Percentiles rank a stretch among this genome's conserved stretches.
Conservation (phyloP, 176 grass and related monocot genomes). For the Hordeum vulgare region DNA sequence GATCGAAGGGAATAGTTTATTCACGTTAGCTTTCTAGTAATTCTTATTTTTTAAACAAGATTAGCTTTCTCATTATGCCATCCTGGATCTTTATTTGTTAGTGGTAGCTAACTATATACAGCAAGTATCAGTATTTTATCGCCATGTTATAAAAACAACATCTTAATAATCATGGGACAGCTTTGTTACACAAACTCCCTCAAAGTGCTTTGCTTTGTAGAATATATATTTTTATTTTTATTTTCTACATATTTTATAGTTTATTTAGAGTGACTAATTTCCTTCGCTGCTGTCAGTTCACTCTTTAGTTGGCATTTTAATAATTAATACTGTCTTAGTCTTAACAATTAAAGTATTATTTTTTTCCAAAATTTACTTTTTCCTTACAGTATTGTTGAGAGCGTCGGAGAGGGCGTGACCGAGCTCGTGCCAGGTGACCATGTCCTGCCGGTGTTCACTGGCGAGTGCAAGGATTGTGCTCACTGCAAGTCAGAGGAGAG, state of each 20-base stretch:
- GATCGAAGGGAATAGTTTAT: background rate
- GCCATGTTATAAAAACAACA: background rate
- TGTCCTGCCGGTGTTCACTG: slow-evolving; percentile 86
- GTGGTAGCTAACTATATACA: background rate
- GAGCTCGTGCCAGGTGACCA: slow-evolving; percentile 82
- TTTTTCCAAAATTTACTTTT: background rate
- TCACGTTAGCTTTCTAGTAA: background rate
- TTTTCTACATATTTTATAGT: background rate
- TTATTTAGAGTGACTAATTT: background rate
- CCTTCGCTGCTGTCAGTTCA: background rate
- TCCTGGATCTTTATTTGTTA: too few relatives aligned
- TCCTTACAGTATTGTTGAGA: slow-evolving; percentile 61
- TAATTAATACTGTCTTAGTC: background rate
- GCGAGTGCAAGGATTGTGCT: slow-evolving; percentile 76
- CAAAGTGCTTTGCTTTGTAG: background rate
- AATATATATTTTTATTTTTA: background rate
- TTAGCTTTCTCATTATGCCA: too few relatives aligned
- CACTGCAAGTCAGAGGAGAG: slow-evolving; percentile 76
- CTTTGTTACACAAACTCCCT: background rate
- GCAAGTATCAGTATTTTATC: slow-evolving; percentile 5
- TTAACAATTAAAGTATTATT: background rate
- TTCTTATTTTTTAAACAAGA: too few relatives aligned
- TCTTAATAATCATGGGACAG: background rate
- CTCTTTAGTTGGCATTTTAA: background rate
- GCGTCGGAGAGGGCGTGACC: slow-evolving; percentile 76